Evolutionary conservation across 495 filamentous ascomycete genomes (phyloP).

Genomic region (Hyaloscypha bicolor): DNA sequence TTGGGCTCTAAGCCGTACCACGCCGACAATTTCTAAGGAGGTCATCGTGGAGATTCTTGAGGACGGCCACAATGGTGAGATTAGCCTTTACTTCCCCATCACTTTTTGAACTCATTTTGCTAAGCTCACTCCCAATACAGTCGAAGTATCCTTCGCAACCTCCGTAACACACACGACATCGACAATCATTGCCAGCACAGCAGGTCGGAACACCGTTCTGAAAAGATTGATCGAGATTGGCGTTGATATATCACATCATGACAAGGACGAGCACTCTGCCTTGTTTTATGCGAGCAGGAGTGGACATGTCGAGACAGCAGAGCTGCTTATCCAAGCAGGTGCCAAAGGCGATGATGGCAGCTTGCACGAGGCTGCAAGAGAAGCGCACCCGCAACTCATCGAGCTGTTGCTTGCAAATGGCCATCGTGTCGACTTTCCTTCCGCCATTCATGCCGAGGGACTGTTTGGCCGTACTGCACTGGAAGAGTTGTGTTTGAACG

Average conservation of each 20-base stretch:
- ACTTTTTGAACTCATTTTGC: neutral
- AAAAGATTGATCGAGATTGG: neutral
- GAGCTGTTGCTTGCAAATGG: conserved; percentile 4
- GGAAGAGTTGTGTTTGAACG: conserved; percentile 5
- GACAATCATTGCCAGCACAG: neutral
- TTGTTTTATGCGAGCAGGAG: conserved; percentile 11
- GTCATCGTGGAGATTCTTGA: conserved; percentile 2
- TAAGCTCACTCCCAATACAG: neutral
- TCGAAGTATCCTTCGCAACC: conserved; percentile 2
- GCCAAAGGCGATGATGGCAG: neutral
- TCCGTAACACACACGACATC: neutral
- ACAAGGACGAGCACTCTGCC: conserved; percentile 2
- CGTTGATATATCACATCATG: neutral
- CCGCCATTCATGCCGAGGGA: conserved; percentile 4
- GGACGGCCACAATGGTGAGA: neutral
- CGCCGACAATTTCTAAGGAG: neutral
- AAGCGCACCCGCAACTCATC: conserved; percentile 3
- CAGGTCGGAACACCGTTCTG: neutral
- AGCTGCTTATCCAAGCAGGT: conserved; percentile 2
- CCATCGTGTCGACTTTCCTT: conserved; percentile 9
- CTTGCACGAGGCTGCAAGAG: conserved; percentile 3
- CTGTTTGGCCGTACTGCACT: conserved; percentile 5
- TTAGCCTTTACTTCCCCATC: neutral
- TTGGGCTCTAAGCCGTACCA: conserved; percentile 7
- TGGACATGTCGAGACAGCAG: conserved; percentile 7